phyloP scores from a whole-genome alignment of 768 basidiomycete genomes.

The Calocera cornea region DNA sequence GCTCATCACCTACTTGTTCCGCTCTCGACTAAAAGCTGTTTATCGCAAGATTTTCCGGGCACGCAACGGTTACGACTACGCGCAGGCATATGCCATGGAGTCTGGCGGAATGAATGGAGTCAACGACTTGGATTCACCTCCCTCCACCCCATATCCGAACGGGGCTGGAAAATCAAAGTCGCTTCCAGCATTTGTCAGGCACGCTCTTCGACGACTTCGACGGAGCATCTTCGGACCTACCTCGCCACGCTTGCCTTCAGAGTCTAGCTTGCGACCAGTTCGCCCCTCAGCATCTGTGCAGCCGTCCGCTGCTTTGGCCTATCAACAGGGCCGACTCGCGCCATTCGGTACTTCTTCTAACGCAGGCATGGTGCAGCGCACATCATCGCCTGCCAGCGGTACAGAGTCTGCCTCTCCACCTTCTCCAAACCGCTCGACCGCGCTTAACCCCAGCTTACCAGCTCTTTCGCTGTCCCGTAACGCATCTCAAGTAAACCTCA shows the following conservation, averaged over 20 bases:
- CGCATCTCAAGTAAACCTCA: slow-evolving; percentile 20
- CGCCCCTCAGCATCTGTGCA: not conserved
- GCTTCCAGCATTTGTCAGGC: not conserved
- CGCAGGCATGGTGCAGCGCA: not conserved
- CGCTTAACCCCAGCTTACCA: slow-evolving; percentile 7
- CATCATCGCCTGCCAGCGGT: not conserved
- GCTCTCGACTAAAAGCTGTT: not conserved
- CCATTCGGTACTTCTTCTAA: not conserved
- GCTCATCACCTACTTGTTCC: not conserved
- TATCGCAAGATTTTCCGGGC: not conserved
- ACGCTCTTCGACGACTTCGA: not conserved
- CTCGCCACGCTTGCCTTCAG: not conserved
- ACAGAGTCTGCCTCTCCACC: not conserved
- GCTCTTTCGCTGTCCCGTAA: slow-evolving; percentile 19
- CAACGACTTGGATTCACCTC: not conserved
- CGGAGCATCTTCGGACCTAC: not conserved
- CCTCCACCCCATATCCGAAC: not conserved
- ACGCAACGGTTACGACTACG: not conserved
- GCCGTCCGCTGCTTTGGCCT: not conserved
- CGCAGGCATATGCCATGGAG: slow-evolving; percentile 1
- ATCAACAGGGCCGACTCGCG: not conserved
- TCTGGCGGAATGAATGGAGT: not conserved
- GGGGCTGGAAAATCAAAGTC: not conserved
- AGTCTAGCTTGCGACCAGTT: not conserved
- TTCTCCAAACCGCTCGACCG: slow-evolving; percentile 4